phyloP scores from a whole-genome alignment of 805 yeast genomes.

The Sugiyamaella chiloensis region DNA sequence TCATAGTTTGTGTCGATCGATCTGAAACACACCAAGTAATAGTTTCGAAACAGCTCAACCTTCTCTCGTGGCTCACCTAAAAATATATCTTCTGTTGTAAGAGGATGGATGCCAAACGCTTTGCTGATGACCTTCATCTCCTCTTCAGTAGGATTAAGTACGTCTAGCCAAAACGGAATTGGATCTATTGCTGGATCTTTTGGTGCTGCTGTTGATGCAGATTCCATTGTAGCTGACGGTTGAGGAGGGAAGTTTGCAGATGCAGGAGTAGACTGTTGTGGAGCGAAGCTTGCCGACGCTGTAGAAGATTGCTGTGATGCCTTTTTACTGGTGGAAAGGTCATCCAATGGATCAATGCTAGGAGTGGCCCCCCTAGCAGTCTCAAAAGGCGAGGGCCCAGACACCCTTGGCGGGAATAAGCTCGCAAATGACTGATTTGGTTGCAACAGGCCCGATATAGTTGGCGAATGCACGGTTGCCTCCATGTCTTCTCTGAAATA shows the following conservation, averaged over 20 bases:
- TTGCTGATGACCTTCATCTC: constrained; percentile 91
- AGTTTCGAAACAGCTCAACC: constrained; percentile 86
- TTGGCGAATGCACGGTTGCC: constrained; percentile 86
- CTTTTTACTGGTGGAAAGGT: neutral
- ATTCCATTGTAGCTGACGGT: neutral
- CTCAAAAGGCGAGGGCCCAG: constrained; percentile 8
- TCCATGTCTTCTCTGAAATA: constrained; percentile 88
- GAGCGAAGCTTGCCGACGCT: neutral
- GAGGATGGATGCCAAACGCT: constrained; percentile 92
- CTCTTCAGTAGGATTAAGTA: constrained; percentile 89
- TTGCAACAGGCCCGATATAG: constrained; percentile 74
- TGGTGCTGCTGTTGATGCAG: neutral
- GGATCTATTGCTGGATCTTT: constrained; percentile 11
- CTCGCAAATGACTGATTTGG: constrained; percentile 60
- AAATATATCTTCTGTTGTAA: constrained; percentile 92
- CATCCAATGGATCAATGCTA: neutral
- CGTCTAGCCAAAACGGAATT: constrained; percentile 83
- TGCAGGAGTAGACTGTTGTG: neutral
- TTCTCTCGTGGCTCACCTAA: constrained; percentile 93
- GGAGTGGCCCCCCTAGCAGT: constrained; percentile 11
- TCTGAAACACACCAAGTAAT: constrained; percentile 88
- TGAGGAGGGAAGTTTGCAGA: neutral
- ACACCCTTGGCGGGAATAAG: constrained; percentile 44
- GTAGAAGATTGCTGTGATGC: neutral
- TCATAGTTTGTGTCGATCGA: constrained; percentile 61